A percentile compares a stretch with the other conserved stretches of the same genome.
phyloP scores from a whole-genome alignment of 495 filamentous ascomycete species.

The Beverwykella pulmonaria region DNA sequence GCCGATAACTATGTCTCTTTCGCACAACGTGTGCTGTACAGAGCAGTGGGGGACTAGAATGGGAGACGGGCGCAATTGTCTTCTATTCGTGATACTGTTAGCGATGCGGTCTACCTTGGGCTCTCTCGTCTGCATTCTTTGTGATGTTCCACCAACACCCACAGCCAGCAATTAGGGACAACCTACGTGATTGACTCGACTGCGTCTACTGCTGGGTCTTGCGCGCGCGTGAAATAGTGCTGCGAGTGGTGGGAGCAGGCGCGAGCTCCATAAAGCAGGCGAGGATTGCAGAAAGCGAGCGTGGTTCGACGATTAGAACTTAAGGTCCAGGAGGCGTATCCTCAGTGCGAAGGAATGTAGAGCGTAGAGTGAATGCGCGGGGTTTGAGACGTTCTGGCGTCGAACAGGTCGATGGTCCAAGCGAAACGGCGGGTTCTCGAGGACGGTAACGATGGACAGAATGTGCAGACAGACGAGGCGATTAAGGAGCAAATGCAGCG shows the following conservation, averaged over 20 bases:
- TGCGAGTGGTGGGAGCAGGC: conserved; percentile 8
- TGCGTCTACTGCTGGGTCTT: not conserved
- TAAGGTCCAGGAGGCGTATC: not conserved
- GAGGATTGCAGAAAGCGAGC: no score
- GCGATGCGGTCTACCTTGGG: conserved; percentile 19
- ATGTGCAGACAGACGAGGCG: not conserved
- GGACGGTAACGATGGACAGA: not conserved
- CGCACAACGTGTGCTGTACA: conserved; percentile 1
- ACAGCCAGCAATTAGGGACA: not conserved
- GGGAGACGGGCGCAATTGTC: conserved; percentile 4
- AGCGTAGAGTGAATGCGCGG: conserved; percentile 7
- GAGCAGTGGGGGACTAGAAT: not conserved
- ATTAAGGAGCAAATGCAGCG: conserved; percentile 17
- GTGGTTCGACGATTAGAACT: no score
- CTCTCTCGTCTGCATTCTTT: conserved; percentile 15
- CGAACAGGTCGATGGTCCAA: not conserved
- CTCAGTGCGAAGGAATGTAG: conserved; percentile 2
- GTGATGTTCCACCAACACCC: not conserved
- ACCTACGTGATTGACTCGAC: conserved; percentile 15
- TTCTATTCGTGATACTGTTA: conserved; percentile 23
- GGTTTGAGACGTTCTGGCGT: conserved; percentile 4
- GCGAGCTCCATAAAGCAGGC: conserved; percentile 30
- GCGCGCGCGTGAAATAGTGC: conserved; percentile 3
- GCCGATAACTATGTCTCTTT: not conserved
- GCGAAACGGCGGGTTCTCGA: conserved; percentile 2